Conservation (phyloP, 352 stramenopile species). For the Pythium utonaiense region DNA sequence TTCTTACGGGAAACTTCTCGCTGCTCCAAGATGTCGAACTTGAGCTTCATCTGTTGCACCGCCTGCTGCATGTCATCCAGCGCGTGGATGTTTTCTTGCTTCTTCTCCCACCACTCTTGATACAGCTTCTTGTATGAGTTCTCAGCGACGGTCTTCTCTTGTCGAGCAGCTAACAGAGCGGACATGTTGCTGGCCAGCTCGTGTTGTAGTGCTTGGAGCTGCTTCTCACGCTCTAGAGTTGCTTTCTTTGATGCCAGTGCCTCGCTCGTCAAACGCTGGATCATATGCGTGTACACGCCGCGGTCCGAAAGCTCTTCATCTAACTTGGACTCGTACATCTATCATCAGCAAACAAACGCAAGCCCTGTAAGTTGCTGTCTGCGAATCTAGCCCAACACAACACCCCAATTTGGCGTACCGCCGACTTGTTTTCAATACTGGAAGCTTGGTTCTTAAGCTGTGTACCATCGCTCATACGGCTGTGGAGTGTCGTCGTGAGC, state of each 20-base stretch:
- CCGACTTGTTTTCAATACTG: constrained; percentile 74
- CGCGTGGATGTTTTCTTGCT: constrained; percentile 67
- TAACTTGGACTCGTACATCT: constrained; percentile 78
- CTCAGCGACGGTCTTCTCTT: constrained; percentile 73
- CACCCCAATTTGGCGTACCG: too few relatives aligned
- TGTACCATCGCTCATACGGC: constrained; percentile 48
- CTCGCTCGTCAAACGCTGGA: constrained; percentile 63
- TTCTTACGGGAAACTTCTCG: constrained; percentile 73
- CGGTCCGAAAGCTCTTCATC: constrained; percentile 68
- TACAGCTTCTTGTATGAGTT: constrained; percentile 62
- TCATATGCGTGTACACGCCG: constrained; percentile 83
- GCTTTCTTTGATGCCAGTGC: constrained; percentile 60
- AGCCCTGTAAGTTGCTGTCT: too few relatives aligned
- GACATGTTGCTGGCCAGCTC: constrained; percentile 53
- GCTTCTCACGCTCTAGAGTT: constrained; percentile 59
- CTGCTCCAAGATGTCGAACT: constrained; percentile 74
- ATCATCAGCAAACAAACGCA: too few relatives aligned
- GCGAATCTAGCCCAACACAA: not conserved
- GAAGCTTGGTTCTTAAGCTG: constrained; percentile 58
- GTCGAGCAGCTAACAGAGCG: constrained; percentile 47
- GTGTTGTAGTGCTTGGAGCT: constrained; percentile 47
- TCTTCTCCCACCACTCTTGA: constrained; percentile 63
- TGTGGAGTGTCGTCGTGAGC: constrained; percentile 63
- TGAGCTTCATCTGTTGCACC: constrained; percentile 67
- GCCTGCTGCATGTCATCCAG: constrained; percentile 75